These are phyloP conservation scores for Paratinospora sagittata DNA, from an alignment of 164 flowering plant genomes.

Conservation along the genomic window DNA sequence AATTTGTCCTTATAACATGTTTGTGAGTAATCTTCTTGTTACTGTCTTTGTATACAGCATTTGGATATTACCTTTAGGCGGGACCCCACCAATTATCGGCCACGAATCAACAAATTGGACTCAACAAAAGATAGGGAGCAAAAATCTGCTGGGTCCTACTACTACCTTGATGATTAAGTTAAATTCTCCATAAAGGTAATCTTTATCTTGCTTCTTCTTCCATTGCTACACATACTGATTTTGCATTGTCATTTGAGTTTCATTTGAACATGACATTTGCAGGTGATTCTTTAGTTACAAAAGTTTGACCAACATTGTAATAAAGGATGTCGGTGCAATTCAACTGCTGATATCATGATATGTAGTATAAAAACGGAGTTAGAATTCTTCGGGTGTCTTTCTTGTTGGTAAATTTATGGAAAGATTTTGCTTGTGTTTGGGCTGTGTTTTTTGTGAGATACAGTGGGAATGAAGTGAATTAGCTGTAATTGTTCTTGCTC, in stretches of 20 bases:
- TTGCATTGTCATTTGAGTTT: neutral
- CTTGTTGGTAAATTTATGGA: neutral
- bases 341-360: neutral
- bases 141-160: constrained; percentile 90
- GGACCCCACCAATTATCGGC: constrained; percentile 88
- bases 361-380: neutral
- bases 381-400: neutral
- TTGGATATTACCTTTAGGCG: constrained; percentile 88
- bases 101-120: constrained; percentile 86
- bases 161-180: constrained; percentile 76
- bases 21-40: constrained; percentile 1
- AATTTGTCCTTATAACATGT: neutral
- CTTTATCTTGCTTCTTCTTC: neutral
- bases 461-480: too few species aligned
- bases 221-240: neutral
- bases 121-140: constrained; percentile 96
- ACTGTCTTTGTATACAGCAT: constrained; percentile 47
- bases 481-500: neutral
- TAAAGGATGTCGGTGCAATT: neutral
- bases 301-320: neutral
- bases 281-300: constrained; percentile 11
- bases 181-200: constrained; percentile 9
- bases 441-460: neutral
- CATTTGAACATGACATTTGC: neutral
- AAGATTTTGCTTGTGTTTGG: neutral